These are phyloP conservation scores for Kodamaea suecica DNA, from an alignment of 1,139 yeast species.

Conservation along the genomic window DNA sequence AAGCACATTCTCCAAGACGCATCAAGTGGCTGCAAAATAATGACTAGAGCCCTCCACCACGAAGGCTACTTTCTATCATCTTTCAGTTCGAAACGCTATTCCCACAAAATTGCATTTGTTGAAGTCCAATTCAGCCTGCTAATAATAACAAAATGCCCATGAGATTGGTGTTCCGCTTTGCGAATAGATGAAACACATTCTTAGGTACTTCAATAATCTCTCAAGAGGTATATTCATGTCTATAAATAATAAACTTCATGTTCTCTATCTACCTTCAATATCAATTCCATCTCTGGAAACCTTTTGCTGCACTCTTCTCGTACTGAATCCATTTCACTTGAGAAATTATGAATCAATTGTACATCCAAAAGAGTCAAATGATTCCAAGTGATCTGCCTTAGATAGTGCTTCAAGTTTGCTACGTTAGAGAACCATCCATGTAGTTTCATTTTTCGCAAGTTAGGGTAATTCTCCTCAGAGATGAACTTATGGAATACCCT, in stretches of 20 bases:
- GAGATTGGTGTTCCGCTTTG: no score
- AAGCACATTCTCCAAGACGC: no score
- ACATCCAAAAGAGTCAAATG: slow-evolving; percentile 11
- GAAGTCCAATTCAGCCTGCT: no score
- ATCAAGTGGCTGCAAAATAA: no score
- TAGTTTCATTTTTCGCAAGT: slow-evolving; percentile 18
- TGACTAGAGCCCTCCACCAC: no score
- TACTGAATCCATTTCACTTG: slow-evolving; percentile 3
- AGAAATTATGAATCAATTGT: slow-evolving; percentile 9
- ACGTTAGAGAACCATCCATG: slow-evolving; percentile 25
- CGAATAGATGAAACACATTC: no score
- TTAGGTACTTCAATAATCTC: no score
- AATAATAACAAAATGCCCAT: no score
- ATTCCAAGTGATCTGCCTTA: slow-evolving; percentile 7
- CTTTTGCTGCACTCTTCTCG: slow-evolving; percentile 2
- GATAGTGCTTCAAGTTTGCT: slow-evolving; percentile 4
- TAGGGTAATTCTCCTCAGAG: slow-evolving; percentile 18
- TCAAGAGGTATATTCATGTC: no score
- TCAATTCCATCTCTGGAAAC: slow-evolving; percentile 11
- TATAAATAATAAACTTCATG: slow-evolving; percentile 5
- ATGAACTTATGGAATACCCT: slow-evolving; percentile 17
- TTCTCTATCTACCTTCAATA: slow-evolving; percentile 6
- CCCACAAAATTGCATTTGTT: no score
- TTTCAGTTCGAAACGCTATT: no score
- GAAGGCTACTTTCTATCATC: no score